phyloP scores from a whole-genome alignment of 257 asterid species.

The Jasminum sambac region DNA sequence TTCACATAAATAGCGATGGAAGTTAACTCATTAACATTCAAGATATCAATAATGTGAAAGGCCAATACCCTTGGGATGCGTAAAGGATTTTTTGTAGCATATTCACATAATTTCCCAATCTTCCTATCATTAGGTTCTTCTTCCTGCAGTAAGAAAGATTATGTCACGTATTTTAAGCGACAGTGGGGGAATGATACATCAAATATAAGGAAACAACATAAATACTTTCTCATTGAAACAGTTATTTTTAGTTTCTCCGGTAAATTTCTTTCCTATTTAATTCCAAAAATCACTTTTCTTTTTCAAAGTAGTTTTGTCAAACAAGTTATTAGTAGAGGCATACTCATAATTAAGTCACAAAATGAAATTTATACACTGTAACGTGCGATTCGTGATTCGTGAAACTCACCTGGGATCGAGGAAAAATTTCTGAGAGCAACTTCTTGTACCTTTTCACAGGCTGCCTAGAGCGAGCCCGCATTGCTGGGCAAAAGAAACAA shows the following conservation, averaged over 20 bases:
- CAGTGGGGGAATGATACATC: background rate
- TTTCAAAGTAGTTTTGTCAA: no score
- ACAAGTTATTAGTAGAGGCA: background rate
- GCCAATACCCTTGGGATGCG: constrained; percentile 49
- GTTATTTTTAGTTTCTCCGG: no score
- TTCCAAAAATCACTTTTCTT: no score
- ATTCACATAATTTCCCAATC: constrained; percentile 54
- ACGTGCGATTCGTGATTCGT: background rate
- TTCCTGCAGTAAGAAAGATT: constrained; percentile 29
- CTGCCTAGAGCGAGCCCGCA: constrained; percentile 59
- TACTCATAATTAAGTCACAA: background rate
- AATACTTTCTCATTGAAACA: background rate
- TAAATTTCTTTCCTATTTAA: no score
- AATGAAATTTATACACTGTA: background rate
- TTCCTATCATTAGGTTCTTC: constrained; percentile 55
- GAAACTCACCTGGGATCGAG: constrained; percentile 45
- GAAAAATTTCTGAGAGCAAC: constrained; percentile 52
- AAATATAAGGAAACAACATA: background rate
- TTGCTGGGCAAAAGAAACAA: constrained; percentile 54
- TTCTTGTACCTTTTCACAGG: constrained; percentile 62
- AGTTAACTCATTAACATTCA: background rate
- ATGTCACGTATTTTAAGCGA: background rate
- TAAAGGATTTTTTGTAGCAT: constrained; percentile 54
- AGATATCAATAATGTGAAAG: background rate
- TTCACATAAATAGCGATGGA: background rate